Percentiles rank a stretch among this genome's conserved stretches.
Evolutionary conservation across 768 basidiomycete genomes (phyloP).

Genomic region (Trametes meyenii): DNA sequence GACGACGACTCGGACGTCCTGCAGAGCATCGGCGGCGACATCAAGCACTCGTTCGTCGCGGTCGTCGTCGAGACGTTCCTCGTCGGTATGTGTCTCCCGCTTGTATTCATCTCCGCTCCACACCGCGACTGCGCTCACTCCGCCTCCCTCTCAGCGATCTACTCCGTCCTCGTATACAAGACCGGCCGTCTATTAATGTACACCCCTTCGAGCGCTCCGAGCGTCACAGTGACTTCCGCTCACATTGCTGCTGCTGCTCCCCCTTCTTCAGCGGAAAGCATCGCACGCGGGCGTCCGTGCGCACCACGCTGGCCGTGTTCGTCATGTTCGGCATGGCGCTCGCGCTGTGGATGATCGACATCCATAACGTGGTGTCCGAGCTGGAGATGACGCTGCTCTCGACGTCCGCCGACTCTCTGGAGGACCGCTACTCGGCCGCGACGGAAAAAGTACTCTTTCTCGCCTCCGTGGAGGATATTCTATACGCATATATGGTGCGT

Average conservation of each 20-base stretch:
- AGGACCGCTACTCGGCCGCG: conserved; percentile 9
- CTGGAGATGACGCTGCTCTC: conserved; percentile 12
- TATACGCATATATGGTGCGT: conserved; percentile 29
- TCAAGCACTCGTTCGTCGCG: neutral
- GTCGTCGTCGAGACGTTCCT: conserved; percentile 2
- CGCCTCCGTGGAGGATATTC: conserved; percentile 14
- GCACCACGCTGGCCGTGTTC: conserved; percentile 1
- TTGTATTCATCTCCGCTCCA: neutral
- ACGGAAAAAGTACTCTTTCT: conserved; percentile 2
- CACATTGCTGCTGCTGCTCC: neutral
- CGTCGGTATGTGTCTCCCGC: neutral
- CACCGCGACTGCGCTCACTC: neutral
- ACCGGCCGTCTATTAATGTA: no score
- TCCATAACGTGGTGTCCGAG: conserved; percentile 25
- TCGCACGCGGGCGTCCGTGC: neutral
- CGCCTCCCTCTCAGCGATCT: neutral
- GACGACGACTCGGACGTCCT: neutral
- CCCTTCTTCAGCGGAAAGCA: neutral
- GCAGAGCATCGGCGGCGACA: neutral
- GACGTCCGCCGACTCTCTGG: conserved; percentile 1
- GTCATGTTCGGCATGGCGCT: conserved; percentile 17
- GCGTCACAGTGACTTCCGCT: neutral
- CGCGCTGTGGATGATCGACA: conserved; percentile 27
- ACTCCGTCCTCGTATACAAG: neutral
- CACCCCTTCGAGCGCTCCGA: no score